Conservation (phyloP, 371 early-diverging fungal genomes). For the Saksenaea vasiformis region DNA sequence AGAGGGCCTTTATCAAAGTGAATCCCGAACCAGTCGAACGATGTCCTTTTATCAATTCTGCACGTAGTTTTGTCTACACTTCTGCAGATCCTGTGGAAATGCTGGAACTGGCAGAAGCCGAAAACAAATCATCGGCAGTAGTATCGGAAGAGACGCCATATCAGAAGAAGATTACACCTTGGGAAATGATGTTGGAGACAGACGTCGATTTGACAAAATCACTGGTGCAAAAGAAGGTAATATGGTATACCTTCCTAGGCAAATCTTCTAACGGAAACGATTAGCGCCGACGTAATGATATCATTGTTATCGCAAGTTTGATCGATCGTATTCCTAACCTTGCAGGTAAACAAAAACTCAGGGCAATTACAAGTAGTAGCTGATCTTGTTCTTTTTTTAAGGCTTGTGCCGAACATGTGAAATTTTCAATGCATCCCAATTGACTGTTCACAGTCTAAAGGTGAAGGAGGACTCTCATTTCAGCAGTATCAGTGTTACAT, state of each 20-base stretch:
- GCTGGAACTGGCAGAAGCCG: conserved; percentile 12
- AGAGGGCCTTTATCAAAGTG: conserved; percentile 39
- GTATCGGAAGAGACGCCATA: conserved; percentile 31
- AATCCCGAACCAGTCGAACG: conserved; percentile 23
- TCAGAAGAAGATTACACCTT: conserved; percentile 69
- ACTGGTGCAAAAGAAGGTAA: conserved; percentile 31
- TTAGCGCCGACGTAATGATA: conserved; percentile 51
- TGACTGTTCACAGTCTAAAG: conserved; percentile 47
- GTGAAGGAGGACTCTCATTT: conserved; percentile 59
- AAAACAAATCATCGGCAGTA: background rate
- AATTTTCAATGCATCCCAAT: conserved; percentile 62
- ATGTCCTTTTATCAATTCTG: conserved; percentile 38
- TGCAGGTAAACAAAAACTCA: conserved; percentile 56
- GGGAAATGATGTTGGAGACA: conserved; percentile 62
- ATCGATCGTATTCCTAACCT: conserved; percentile 64
- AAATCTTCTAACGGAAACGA: background rate
- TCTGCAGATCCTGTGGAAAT: conserved; percentile 36
- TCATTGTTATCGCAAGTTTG: conserved; percentile 66
- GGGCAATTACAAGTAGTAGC: too few species aligned
- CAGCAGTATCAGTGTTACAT: conserved; percentile 55
- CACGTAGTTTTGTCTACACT: conserved; percentile 24
- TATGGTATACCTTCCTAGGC: background rate
- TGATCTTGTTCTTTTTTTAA: too few species aligned
- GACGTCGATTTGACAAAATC: conserved; percentile 49
- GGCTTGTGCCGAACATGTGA: conserved; percentile 63